phyloP scores from a whole-genome alignment of 164 flowering plant species.

The Aristolochia californica region DNA sequence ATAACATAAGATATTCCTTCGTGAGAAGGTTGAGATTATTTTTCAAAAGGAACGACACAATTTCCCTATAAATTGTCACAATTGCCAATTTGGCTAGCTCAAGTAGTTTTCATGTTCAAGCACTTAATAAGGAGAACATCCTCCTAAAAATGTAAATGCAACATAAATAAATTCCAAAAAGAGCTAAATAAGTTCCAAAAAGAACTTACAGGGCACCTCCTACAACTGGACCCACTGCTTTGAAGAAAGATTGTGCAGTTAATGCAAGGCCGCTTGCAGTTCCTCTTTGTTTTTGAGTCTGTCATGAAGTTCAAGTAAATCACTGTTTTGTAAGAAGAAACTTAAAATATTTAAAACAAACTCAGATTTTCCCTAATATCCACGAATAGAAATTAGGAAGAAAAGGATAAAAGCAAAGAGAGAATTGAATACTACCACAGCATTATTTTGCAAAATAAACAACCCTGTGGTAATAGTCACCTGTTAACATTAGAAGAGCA shows the following conservation, averaged over 20 bases:
- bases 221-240: slow-evolving; percentile 49
- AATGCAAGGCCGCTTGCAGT: slow-evolving; percentile 22
- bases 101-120: background rate
- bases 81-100: background rate
- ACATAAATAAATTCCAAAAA: background rate
- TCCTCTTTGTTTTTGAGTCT: slow-evolving; percentile 16
- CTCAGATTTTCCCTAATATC: background rate
- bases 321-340: background rate
- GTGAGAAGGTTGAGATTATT: background rate
- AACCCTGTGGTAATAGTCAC: slow-evolving; percentile 44
- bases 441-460: slow-evolving; percentile 45
- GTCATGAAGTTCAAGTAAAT: background rate
- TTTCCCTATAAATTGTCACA: background rate
- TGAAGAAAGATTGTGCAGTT: slow-evolving; percentile 45
- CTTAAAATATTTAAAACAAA: background rate
- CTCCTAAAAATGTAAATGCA: background rate
- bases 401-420: background rate
- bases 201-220: slow-evolving; percentile 42
- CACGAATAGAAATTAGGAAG: background rate
- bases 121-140: background rate
- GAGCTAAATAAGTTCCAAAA: background rate
- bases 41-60: background rate
- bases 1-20: background rate
- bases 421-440: slow-evolving; percentile 37
- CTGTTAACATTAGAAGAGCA: slow-evolving; percentile 12